Evolutionary conservation across 2,329 filamentous ascomycete species (phyloP).

Genomic region (Lachnellula occidentalis): DNA sequence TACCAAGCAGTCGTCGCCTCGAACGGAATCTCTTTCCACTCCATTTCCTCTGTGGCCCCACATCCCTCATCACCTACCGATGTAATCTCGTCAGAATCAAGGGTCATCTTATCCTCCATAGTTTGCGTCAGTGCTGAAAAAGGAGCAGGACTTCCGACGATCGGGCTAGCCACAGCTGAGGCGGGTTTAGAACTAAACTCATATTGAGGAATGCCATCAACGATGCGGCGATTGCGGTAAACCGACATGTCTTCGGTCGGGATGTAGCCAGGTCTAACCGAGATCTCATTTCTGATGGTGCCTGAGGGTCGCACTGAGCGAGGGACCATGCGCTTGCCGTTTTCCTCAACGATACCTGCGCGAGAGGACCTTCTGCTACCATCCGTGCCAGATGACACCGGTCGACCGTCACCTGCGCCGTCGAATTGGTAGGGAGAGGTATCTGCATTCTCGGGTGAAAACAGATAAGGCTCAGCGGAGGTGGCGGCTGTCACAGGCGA

Average conservation of each 20-base stretch:
- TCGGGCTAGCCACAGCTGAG: background rate
- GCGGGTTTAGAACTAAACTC: background rate
- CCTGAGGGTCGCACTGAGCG: conserved; percentile 78
- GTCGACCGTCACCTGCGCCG: conserved; percentile 2
- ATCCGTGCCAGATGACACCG: conserved; percentile 1
- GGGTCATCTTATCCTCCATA: background rate
- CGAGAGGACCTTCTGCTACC: conserved; percentile 29
- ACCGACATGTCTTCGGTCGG: conserved; percentile 89
- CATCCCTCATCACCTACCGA: background rate
- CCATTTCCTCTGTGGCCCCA: background rate
- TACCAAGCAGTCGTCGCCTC: conserved; percentile 3
- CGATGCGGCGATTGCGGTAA: conserved; percentile 67
- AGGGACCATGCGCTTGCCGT: conserved; percentile 79
- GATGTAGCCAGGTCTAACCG: conserved; percentile 81
- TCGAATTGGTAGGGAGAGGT: background rate
- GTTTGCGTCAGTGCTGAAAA: too few relatives aligned
- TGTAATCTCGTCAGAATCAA: background rate
- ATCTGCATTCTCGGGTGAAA: background rate
- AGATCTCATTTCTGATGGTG: conserved; percentile 79
- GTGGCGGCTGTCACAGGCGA: background rate
- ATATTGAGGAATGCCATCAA: background rate
- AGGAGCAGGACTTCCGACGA: background rate
- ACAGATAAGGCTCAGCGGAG: background rate
- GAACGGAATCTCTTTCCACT: background rate
- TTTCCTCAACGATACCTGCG: conserved; percentile 65